Evolutionary conservation across 352 stramenopile species (phyloP).

Genomic region (Pythium brachiatum): DNA sequence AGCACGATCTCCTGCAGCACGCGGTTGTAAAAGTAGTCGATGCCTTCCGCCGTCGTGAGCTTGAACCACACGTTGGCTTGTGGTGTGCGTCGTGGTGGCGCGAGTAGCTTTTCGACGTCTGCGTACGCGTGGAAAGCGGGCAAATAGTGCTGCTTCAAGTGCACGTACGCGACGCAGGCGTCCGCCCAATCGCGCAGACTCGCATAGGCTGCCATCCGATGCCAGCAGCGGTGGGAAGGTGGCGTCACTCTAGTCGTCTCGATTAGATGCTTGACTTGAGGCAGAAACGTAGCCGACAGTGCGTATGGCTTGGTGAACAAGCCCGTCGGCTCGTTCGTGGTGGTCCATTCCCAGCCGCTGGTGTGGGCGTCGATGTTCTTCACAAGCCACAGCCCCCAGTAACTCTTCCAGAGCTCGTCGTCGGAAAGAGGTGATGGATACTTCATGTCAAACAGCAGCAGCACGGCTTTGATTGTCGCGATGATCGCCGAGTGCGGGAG

Average conservation of each 20-base stretch:
- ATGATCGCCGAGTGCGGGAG: conserved; percentile 40
- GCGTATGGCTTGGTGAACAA: conserved; percentile 75
- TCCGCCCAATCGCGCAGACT: conserved; percentile 48
- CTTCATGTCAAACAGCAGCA: conserved; percentile 56
- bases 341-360: conserved; percentile 59
- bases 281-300: conserved; percentile 38
- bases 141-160: conserved; percentile 55
- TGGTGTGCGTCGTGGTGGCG: conserved; percentile 44
- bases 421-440: conserved; percentile 19
- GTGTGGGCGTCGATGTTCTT: conserved; percentile 76
- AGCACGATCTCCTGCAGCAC: conserved; percentile 43
- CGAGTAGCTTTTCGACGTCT: conserved; percentile 42
- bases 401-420: conserved; percentile 40
- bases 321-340: conserved; percentile 58
- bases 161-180: conserved; percentile 47
- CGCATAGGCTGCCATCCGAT: conserved; percentile 51
- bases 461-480: conserved; percentile 44
- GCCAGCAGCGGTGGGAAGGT: conserved; percentile 44
- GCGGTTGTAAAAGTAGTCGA: conserved; percentile 69
- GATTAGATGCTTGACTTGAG: conserved; percentile 35
- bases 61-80: conserved; percentile 68
- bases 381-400: conserved; percentile 70
- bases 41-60: conserved; percentile 37
- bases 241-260: conserved; percentile 17
- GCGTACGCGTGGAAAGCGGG: conserved; percentile 36